Percentiles rank a stretch among this genome's conserved stretches.
Conservation (phyloP, 2,329 filamentous ascomycete genomes). For the Helminthosporium solani region DNA sequence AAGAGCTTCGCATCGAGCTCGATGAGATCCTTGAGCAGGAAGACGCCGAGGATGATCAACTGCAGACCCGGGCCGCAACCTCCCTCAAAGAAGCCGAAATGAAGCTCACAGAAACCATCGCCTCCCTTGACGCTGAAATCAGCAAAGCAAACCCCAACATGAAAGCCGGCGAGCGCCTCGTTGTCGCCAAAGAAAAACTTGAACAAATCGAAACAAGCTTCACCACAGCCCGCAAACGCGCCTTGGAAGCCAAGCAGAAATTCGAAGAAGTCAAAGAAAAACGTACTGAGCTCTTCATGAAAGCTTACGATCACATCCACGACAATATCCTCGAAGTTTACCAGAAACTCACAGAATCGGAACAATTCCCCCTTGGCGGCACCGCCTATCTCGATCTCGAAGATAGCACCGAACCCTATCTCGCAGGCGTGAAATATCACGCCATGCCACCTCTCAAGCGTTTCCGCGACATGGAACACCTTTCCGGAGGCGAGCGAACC, state of each 20-base stretch:
- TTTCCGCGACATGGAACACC: conserved; percentile 98
- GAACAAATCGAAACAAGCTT: conserved; percentile 86
- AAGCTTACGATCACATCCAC: conserved; percentile 90
- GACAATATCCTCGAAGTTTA: conserved; percentile 94
- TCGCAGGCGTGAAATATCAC: conserved; percentile 95
- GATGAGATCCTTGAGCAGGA: conserved; percentile 57
- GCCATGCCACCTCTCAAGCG: conserved; percentile 98
- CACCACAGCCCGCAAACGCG: conserved; percentile 74
- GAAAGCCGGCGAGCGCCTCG: conserved; percentile 88
- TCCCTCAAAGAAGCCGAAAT: conserved; percentile 59
- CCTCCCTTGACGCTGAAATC: conserved; percentile 71
- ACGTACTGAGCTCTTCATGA: conserved; percentile 89
- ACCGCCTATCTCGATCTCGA: conserved; percentile 88
- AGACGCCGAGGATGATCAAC: conserved; percentile 58
- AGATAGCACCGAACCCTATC: conserved; percentile 93
- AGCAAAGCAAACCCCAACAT: conserved; percentile 97
- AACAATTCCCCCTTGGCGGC: conserved; percentile 91
- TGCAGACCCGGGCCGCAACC: conserved; percentile 19
- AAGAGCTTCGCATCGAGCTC: conserved; percentile 62
- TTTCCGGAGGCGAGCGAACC: conserved; percentile 96
- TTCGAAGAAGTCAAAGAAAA: conserved; percentile 81
- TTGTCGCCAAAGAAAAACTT: conserved; percentile 79
- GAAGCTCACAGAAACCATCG: conserved; percentile 74
- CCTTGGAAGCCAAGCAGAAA: conserved; percentile 73
- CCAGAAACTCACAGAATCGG: conserved; percentile 87